phyloP scores from a whole-genome alignment of 1,139 yeast genomes.

The Geotrichum phurueaensis region DNA sequence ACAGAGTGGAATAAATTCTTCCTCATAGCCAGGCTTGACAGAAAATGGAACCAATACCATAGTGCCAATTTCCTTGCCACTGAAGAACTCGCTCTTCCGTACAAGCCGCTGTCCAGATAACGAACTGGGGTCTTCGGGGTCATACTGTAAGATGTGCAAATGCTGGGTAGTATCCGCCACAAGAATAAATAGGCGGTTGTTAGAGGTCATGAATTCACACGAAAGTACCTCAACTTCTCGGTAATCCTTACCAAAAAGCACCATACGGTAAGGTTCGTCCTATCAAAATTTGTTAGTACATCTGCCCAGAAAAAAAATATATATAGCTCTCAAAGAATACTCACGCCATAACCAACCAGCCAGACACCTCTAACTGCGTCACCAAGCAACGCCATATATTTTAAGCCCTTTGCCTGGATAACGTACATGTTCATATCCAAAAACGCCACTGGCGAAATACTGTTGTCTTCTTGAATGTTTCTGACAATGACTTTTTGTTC shows the following conservation, averaged over 20 bases:
- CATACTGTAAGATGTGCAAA: conserved; percentile 76
- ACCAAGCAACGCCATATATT: conserved; percentile 70
- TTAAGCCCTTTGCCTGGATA: conserved; percentile 74
- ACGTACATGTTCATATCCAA: conserved; percentile 77
- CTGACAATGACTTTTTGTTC: conserved; percentile 78
- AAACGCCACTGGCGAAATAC: conserved; percentile 88
- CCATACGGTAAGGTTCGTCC: conserved; percentile 84
- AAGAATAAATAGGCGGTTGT: conserved; percentile 60
- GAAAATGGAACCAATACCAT: conserved; percentile 48
- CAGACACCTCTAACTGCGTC: conserved; percentile 78
- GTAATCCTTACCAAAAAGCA: conserved; percentile 69
- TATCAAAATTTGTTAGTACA: conserved; percentile 1
- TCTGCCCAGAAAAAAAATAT: background rate
- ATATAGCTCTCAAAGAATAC: conserved; percentile 32
- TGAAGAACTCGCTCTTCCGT: conserved; percentile 63
- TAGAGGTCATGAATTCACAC: conserved; percentile 67
- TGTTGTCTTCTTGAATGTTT: conserved; percentile 74
- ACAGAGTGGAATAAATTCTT: conserved; percentile 44
- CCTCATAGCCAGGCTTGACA: conserved; percentile 21
- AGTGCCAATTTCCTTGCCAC: conserved; percentile 57
- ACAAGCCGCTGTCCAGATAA: conserved; percentile 72
- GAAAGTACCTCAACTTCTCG: conserved; percentile 52
- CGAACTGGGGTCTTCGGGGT: conserved; percentile 86
- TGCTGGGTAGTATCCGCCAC: conserved; percentile 65
- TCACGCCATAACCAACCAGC: conserved; percentile 72